These are phyloP conservation scores for Hordeum marinum DNA, from an alignment of 176 grass and related monocot species.

Conservation along the genomic window DNA sequence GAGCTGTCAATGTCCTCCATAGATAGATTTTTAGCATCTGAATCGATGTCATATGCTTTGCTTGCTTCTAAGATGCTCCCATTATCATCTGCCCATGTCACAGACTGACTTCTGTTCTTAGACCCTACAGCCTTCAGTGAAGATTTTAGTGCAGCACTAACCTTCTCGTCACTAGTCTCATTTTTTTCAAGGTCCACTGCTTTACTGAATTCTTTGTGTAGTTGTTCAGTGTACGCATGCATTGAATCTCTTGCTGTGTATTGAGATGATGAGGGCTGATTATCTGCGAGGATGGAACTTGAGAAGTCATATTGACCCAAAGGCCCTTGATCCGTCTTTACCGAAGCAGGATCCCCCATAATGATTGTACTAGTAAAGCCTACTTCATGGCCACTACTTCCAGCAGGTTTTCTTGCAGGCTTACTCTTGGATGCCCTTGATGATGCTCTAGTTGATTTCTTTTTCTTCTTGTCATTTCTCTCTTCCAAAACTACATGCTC, in stretches of 20 bases:
- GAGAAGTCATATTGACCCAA: slow-evolving; percentile 25
- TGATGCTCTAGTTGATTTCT: slow-evolving; percentile 39
- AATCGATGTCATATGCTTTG: slow-evolving; percentile 27
- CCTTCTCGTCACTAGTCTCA: slow-evolving; percentile 21
- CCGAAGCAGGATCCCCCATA: slow-evolving; percentile 29
- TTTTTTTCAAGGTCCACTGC: slow-evolving; percentile 30
- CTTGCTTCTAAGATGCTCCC: slow-evolving; percentile 34
- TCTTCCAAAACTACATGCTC: slow-evolving; percentile 51
- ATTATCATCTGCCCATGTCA: slow-evolving; percentile 68
- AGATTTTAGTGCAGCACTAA: slow-evolving; percentile 47
- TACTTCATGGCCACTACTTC: slow-evolving; percentile 20
- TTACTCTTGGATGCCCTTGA: slow-evolving; percentile 45
- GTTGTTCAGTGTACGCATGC: slow-evolving; percentile 8
- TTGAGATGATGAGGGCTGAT: slow-evolving; percentile 14
- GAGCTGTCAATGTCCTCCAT: slow-evolving; percentile 42
- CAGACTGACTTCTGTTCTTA: slow-evolving; percentile 40
- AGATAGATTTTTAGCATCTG: slow-evolving; percentile 22
- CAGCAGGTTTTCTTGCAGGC: slow-evolving; percentile 19
- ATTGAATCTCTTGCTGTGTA: slow-evolving; percentile 5
- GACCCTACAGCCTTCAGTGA: slow-evolving; percentile 58
- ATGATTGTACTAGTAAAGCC: slow-evolving; percentile 35
- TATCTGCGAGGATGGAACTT: slow-evolving; percentile 9
- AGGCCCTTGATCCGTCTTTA: slow-evolving; percentile 19
- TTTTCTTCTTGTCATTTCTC: slow-evolving; percentile 37
- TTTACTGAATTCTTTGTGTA: slow-evolving; percentile 24